These are phyloP conservation scores for Schwanniomyces sp. DNA, from an alignment of 805 yeast species.

Conservation along the genomic window DNA sequence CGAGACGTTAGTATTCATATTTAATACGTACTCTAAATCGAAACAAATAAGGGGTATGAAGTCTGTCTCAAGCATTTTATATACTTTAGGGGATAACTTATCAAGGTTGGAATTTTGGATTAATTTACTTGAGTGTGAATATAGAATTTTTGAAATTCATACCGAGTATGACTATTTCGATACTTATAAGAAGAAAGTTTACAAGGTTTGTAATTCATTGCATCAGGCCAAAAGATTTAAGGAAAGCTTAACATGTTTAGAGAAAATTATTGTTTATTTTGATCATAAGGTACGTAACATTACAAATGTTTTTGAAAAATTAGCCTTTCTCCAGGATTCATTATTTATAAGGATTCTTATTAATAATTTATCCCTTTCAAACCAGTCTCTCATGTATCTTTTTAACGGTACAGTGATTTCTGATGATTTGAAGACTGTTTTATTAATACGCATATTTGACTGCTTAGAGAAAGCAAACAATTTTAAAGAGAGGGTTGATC, in stretches of 20 bases:
- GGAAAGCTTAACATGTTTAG: constrained; percentile 3
- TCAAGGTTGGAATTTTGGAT: constrained; percentile 10
- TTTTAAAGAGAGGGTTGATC: constrained; percentile 11
- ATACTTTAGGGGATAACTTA: constrained; percentile 34
- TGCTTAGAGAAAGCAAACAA: constrained; percentile 18
- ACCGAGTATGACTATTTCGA: constrained; percentile 8
- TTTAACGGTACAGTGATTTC: constrained; percentile 8
- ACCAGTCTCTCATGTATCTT: not conserved
- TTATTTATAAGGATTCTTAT: not conserved
- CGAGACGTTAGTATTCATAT: constrained; percentile 6
- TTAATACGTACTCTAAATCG: constrained; percentile 14
- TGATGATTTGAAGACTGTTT: constrained; percentile 14
- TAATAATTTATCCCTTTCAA: not conserved
- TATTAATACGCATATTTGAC: constrained; percentile 16
- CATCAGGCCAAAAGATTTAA: constrained; percentile 12
- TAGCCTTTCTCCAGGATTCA: constrained; percentile 6
- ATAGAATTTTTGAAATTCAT: constrained; percentile 9
- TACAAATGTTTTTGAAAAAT: not conserved
- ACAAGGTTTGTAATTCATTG: constrained; percentile 30
- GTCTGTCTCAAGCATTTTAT: constrained; percentile 47
- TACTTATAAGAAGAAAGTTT: constrained; percentile 26
- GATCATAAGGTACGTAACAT: not conserved
- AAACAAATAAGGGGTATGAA: constrained; percentile 40
- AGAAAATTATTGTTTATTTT: not conserved
- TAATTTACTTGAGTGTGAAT: constrained; percentile 31